These are phyloP conservation scores for Oryza punctata DNA, from an alignment of 176 grass and related monocot species.

Conservation along the genomic window DNA sequence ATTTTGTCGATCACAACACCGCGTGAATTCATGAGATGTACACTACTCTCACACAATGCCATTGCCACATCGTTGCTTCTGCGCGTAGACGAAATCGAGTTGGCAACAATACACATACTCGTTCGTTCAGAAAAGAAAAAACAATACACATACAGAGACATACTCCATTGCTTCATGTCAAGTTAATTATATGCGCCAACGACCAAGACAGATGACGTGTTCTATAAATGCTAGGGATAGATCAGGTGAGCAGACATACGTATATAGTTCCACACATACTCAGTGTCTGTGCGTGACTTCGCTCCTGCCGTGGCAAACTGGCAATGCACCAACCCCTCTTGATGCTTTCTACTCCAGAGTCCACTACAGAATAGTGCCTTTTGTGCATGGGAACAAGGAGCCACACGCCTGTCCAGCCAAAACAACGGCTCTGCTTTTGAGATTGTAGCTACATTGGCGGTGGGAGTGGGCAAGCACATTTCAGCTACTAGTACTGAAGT, in stretches of 20 bases:
- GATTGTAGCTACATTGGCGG: background rate
- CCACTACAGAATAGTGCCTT: background rate
- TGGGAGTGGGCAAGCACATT: background rate
- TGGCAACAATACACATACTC: background rate
- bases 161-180: background rate
- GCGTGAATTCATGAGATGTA: too few species aligned
- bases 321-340: background rate
- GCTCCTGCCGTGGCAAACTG: background rate
- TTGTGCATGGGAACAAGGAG: background rate
- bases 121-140: too few species aligned
- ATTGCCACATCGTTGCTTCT: background rate
- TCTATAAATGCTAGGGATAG: background rate
- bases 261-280: background rate
- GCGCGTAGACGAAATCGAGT: background rate
- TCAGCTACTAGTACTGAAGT: background rate
- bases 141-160: too few species aligned
- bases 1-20: too few species aligned
- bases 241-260: background rate
- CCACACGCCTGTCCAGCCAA: constrained; percentile 15
- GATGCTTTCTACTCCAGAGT: background rate
- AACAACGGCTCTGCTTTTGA: constrained; percentile 24
- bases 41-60: too few species aligned
- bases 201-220: background rate
- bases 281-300: background rate
- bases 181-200: background rate